Evolutionary conservation across 805 yeast genomes (phyloP).

Genomic region (Candida dendrica): DNA sequence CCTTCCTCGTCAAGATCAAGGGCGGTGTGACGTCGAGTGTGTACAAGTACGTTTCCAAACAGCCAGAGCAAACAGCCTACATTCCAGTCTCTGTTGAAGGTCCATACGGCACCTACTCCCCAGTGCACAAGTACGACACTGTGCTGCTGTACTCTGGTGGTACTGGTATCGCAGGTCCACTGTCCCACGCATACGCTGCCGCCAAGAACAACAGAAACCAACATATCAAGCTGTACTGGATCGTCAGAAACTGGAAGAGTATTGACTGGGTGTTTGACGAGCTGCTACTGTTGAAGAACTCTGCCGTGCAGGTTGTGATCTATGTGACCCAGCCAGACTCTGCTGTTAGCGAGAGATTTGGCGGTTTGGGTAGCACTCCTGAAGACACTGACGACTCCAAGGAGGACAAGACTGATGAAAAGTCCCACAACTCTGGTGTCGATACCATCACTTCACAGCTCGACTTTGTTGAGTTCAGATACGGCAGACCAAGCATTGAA

Average conservation of each 20-base stretch:
- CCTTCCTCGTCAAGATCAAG: constrained; percentile 43
- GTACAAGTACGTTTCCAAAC: constrained; percentile 21
- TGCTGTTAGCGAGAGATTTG: constrained; percentile 4
- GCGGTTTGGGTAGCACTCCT: neutral
- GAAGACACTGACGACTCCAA: constrained; percentile 3
- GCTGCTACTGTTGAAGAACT: constrained; percentile 23
- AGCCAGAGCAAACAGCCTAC: constrained; percentile 16
- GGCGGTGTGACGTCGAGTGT: constrained; percentile 38
- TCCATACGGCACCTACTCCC: constrained; percentile 44
- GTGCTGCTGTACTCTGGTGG: constrained; percentile 43
- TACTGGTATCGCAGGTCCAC: constrained; percentile 45
- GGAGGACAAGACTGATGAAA: constrained; percentile 3
- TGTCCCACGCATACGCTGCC: constrained; percentile 29
- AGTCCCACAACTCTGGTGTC: neutral
- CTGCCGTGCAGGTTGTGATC: constrained; percentile 8
- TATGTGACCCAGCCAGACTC: constrained; percentile 17
- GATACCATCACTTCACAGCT: constrained; percentile 1
- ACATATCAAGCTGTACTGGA: constrained; percentile 54
- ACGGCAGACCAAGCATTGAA: constrained; percentile 39
- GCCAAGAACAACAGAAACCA: constrained; percentile 16
- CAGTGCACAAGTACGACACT: constrained; percentile 30
- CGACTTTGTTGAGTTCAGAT: constrained; percentile 29
- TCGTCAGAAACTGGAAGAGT: constrained; percentile 45
- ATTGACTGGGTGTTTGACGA: constrained; percentile 46
- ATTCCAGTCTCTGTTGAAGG: constrained; percentile 49